These are phyloP conservation scores for Boletus vermiculosoides DNA, from an alignment of 768 basidiomycete species.

Conservation along the genomic window DNA sequence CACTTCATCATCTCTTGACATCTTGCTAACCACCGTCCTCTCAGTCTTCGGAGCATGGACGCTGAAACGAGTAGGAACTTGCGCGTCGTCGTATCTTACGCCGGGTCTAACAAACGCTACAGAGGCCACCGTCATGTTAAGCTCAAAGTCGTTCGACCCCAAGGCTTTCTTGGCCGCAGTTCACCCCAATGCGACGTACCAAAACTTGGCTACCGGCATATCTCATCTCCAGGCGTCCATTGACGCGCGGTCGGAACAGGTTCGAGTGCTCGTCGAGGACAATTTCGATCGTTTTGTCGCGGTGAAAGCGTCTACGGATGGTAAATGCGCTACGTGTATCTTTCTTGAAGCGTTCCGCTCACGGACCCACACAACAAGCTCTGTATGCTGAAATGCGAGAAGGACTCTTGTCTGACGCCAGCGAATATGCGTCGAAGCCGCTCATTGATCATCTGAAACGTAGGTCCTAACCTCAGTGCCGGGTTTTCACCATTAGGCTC, in stretches of 20 bases:
- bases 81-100: slow-evolving; percentile 9
- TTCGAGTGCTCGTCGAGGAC: slow-evolving; percentile 91
- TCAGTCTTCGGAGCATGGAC: slow-evolving; percentile 65
- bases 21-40: not conserved
- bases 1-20: not conserved
- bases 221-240: slow-evolving; percentile 72
- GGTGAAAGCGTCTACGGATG: slow-evolving; percentile 95
- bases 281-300: slow-evolving; percentile 98
- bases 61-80: slow-evolving; percentile 63
- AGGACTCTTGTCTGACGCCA: slow-evolving; percentile 70
- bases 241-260: slow-evolving; percentile 91
- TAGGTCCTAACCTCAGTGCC: slow-evolving; percentile 39
- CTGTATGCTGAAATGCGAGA: slow-evolving; percentile 92
- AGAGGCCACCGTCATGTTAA: slow-evolving; percentile 83
- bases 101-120: slow-evolving; percentile 9
- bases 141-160: slow-evolving; percentile 94
- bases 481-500: not conserved
- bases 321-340: slow-evolving; percentile 42
- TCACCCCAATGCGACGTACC: slow-evolving; percentile 93
- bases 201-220: slow-evolving; percentile 82
- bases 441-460: slow-evolving; percentile 85
- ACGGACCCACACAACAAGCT: slow-evolving; percentile 44
- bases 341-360: not conserved
- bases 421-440: slow-evolving; percentile 81
- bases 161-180: slow-evolving; percentile 88